Evolutionary conservation across 2,329 filamentous ascomycete genomes (phyloP).

Genomic region (Trichoderma sp.): DNA sequence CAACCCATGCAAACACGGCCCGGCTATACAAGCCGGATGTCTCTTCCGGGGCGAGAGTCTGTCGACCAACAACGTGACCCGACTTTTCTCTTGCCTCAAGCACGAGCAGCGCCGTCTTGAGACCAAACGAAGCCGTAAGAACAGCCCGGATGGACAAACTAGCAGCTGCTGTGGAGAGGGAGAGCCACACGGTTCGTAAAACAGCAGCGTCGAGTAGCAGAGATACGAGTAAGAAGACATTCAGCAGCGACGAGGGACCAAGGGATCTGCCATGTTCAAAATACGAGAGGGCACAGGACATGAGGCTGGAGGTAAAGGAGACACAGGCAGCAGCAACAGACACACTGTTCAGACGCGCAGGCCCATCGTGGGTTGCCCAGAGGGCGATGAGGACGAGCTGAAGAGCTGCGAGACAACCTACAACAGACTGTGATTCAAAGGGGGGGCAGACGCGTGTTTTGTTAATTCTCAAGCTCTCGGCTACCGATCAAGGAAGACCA

Average conservation of each 20-base stretch:
- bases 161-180: constrained; percentile 18
- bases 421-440: constrained; percentile 24
- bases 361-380: constrained; percentile 28
- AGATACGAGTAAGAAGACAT: constrained; percentile 35
- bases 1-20: constrained; percentile 40
- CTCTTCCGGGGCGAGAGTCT: constrained; percentile 35
- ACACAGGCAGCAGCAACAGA: constrained; percentile 34
- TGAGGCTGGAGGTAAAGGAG: constrained; percentile 26
- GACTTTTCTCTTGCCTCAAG: constrained; percentile 42
- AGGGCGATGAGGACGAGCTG: constrained; percentile 35
- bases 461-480: background rate
- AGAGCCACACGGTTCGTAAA: constrained; percentile 33
- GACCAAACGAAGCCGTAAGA: constrained; percentile 30
- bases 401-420: constrained; percentile 29
- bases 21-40: constrained; percentile 40
- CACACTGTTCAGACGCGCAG: constrained; percentile 26
- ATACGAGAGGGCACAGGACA: constrained; percentile 28
- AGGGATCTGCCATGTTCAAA: constrained; percentile 32
- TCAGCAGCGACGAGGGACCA: constrained; percentile 33
- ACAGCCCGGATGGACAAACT: constrained; percentile 30
- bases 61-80: constrained; percentile 29
- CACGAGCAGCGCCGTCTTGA: constrained; percentile 37
- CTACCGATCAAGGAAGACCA: background rate
- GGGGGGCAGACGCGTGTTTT: background rate
- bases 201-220: constrained; percentile 32